These are phyloP conservation scores for Tetradesmus obliquus DNA, from an alignment of 139 green algal genomes.

Conservation along the genomic window DNA sequence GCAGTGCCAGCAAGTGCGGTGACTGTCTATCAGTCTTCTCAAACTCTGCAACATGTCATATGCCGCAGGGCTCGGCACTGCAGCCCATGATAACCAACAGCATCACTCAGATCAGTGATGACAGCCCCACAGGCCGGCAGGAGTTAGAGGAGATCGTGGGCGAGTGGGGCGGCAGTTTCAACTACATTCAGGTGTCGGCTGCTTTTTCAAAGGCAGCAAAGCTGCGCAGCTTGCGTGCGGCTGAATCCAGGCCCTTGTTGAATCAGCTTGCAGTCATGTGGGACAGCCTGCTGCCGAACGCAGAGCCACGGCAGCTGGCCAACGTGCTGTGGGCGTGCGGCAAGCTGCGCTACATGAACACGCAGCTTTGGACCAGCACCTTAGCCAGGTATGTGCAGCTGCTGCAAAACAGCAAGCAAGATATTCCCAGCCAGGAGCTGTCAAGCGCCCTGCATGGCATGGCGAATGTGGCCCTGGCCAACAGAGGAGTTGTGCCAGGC, in stretches of 20 bases:
- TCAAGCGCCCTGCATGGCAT: background rate
- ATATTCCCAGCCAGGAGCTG: background rate
- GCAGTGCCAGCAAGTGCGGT: too few species aligned
- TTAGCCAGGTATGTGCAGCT: background rate
- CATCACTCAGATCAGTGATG: background rate
- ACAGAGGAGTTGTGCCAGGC: conserved; percentile 1
- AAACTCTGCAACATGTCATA: background rate
- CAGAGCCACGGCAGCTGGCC: background rate
- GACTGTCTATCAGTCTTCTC: too few species aligned
- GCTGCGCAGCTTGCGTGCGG: background rate
- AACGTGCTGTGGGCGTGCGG: conserved; percentile 17
- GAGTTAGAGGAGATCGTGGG: background rate
- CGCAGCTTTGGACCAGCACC: background rate
- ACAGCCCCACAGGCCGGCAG: background rate
- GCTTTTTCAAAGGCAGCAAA: background rate
- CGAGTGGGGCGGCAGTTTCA: background rate
- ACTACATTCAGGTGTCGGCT: background rate
- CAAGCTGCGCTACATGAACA: background rate
- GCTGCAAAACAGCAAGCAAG: background rate
- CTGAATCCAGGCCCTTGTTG: background rate
- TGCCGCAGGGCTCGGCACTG: background rate
- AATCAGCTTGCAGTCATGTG: background rate
- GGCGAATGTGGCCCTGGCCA: background rate
- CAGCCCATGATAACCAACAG: background rate
- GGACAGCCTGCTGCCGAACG: background rate